These are phyloP conservation scores for Candida piceae DNA, from an alignment of 805 yeast species.

Conservation along the genomic window DNA sequence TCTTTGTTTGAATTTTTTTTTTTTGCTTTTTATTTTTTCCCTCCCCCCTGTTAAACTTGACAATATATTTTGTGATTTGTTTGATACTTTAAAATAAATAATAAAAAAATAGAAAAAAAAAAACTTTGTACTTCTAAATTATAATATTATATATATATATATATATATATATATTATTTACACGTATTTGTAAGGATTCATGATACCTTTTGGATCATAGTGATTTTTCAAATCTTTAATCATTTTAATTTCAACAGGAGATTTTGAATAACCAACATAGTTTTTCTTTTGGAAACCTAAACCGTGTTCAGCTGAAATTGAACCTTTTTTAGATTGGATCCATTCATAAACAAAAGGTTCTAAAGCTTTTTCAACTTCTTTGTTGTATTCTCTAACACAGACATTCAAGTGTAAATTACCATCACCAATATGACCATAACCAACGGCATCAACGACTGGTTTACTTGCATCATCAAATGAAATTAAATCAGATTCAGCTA, in stretches of 20 bases:
- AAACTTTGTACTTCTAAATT: too few relatives aligned
- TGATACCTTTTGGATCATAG: slow-evolving; percentile 85
- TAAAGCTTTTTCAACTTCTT: slow-evolving; percentile 69
- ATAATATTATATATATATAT: too few relatives aligned
- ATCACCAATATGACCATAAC: slow-evolving; percentile 98
- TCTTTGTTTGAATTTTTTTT: too few relatives aligned
- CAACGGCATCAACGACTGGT: slow-evolving; percentile 87
- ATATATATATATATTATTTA: background rate
- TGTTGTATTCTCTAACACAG: slow-evolving; percentile 77
- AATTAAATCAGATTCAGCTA: slow-evolving; percentile 51
- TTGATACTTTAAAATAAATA: background rate
- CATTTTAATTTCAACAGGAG: slow-evolving; percentile 59
- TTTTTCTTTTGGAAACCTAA: slow-evolving; percentile 94
- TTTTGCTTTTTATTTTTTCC: background rate
- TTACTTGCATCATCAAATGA: slow-evolving; percentile 55
- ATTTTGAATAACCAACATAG: slow-evolving; percentile 81
- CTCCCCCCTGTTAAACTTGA: background rate
- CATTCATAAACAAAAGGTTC: slow-evolving; percentile 97
- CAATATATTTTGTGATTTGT: background rate
- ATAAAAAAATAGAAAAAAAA: too few relatives aligned
- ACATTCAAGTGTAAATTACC: slow-evolving; percentile 95
- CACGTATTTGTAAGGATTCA: slow-evolving; percentile 88
- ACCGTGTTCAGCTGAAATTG: slow-evolving; percentile 97
- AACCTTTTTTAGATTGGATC: slow-evolving; percentile 69
- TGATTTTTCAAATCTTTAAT: slow-evolving; percentile 76